phyloP scores from a whole-genome alignment of 257 asterid species.

The Solanum piurae region DNA sequence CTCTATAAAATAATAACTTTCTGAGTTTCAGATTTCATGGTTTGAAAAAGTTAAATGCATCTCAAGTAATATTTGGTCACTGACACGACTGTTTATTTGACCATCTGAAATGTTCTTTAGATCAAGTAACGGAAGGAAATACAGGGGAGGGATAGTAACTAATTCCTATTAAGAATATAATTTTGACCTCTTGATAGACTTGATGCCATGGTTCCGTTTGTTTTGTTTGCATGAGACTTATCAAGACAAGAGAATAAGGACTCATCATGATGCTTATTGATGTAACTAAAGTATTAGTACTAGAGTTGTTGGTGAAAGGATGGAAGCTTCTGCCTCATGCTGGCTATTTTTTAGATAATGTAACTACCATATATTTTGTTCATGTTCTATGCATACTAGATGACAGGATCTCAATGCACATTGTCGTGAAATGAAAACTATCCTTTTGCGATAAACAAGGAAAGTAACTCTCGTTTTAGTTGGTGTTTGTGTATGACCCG shows the following conservation, averaged over 20 bases:
- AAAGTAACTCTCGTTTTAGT: neutral
- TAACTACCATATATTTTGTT: neutral
- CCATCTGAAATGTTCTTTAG: neutral
- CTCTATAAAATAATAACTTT: too few relatives aligned
- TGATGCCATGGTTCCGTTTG: neutral
- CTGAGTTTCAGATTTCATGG: too few relatives aligned
- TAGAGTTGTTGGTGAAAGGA: neutral
- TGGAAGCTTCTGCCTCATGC: neutral
- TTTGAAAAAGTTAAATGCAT: neutral
- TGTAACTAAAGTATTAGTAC: neutral
- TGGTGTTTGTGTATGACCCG: neutral
- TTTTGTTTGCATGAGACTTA: neutral
- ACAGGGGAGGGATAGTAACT: neutral
- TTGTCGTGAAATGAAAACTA: neutral
- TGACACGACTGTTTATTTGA: neutral
- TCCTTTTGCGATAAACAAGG: neutral
- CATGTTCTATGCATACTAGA: neutral
- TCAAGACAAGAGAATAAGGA: neutral
- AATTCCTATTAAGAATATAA: neutral
- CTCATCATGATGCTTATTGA: neutral
- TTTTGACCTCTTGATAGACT: neutral
- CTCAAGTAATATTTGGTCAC: neutral
- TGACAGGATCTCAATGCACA: neutral
- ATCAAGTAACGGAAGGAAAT: neutral
- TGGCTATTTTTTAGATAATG: neutral